Base-by-base conservation (phyloP, 345 rosid species). In the Gossypium sturtianum region DNA sequence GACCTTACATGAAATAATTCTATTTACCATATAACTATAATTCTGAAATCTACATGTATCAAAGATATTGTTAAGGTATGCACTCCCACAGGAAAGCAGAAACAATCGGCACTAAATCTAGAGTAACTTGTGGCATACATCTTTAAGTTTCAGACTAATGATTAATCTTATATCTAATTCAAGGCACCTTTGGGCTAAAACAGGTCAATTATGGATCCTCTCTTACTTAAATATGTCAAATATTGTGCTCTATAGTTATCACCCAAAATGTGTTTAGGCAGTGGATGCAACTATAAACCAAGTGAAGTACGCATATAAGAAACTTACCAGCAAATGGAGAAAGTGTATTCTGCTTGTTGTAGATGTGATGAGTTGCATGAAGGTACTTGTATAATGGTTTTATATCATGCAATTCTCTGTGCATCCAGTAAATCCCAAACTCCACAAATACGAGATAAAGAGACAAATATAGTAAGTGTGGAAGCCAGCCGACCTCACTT, bases 371-470 rank as follows among this genome's bases (percentile, higher is more conserved):
- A 7, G 93, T 90, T 1, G 93, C 97, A 74, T 93, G 98, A 75
- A 95, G 90, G 76, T 86, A 82, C 83, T 91, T 95, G 86, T 95
- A 95, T 0, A 95, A 79, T 78, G 93, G 95, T 79, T 95, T 93
- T 60, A 95, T 93, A 83, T 91, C 99, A 79, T 95, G 99, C 79
- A 93, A 83, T 85, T 91, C 94, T 78, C 96, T 78, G 63, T 95
- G 98, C 96, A 91, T 87, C 98, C 98, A 93, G 77, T 95, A 95
- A 73, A 95, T 93, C 60, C 96, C 93, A 81, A 93, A 91, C 90
- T 95, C 99, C 65, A 88, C 93, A 20, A 89, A 1, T 61, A 83
- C 86, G 67, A 95, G 96, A 76, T 91, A 93, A 57, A 85, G 41
- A 1, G 64, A 65, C 23, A 93, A 38, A 79, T 84, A 87, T 10